Evolutionary conservation across 352 stramenopile genomes (phyloP).

Genomic region (Saprolegnia diclina): DNA sequence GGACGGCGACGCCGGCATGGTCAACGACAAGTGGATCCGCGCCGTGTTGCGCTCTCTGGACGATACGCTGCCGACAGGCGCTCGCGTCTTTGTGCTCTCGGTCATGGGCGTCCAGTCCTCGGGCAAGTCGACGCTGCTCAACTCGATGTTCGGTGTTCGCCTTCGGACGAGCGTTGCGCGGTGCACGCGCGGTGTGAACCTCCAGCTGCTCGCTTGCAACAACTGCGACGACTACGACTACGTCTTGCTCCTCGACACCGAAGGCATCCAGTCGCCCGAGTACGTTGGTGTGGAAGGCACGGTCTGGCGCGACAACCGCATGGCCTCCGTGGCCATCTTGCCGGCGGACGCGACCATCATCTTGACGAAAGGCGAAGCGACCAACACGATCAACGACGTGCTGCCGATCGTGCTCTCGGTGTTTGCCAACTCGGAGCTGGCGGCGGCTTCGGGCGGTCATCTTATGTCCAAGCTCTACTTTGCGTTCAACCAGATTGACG

Average conservation of each 20-base stretch:
- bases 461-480: conserved; percentile 3
- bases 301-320: conserved; percentile 5
- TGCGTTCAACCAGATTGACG: conserved; percentile 7
- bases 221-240: conserved; percentile 2
- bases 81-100: conserved; percentile 6
- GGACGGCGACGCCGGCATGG: neutral
- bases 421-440: neutral
- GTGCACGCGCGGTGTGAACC: conserved; percentile 6
- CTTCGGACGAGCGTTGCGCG: neutral
- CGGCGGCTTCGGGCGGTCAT: neutral
- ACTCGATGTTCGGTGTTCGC: neutral
- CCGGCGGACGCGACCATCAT: conserved; percentile 3
- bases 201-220: neutral
- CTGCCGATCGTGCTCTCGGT: conserved; percentile 1
- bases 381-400: neutral
- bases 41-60: neutral
- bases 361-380: neutral
- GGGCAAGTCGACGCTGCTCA: conserved; percentile 10
- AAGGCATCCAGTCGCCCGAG: neutral
- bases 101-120: conserved; percentile 3
- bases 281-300: neutral
- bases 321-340: neutral
- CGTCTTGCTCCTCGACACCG: conserved; percentile 4
- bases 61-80: neutral
- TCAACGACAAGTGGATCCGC: neutral